Base-by-base conservation (phyloP, 2,329 filamentous ascomycete genomes). In the Cryoendolithus antarcticus region DNA sequence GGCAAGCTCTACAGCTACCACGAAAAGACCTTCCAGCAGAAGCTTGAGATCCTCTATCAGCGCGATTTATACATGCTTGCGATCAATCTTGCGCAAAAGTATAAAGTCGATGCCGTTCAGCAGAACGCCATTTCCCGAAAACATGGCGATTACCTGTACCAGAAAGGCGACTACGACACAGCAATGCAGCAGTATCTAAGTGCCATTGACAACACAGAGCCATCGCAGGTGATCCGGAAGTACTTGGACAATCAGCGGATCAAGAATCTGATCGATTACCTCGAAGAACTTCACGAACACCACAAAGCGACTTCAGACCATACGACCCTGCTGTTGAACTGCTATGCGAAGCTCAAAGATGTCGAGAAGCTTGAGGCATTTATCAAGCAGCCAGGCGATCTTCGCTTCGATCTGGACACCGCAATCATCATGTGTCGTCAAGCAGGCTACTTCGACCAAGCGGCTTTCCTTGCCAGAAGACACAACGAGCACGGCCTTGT, bases 121-220 rank as follows among this genome's bases (percentile, higher is more conserved):
- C 85, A 93, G 52, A 95, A 93, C 52, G 69, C 83, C 42, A 98
- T 98, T 42, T 93, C 89, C 55, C 79, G 89, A 42, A 88, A 81
- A 57, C 96, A 94, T 59, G 91, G 89, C 9, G 91, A 98, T 57
- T 84, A 89, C 53, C 63, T 96, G 3, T 96, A 98, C 54, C 85
- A 93, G 48, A 94, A 93, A 54, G 86, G 83, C 4, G 88, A 95
- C 55, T 98, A 89, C 55, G 91, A 98, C 55, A 91, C 84, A 5
- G 88, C 93, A n/a, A 98, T 98, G 93, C 82, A 93, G 52, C 91
- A 96, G 59, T 98, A 98, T 56, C 77, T 98, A 45, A 82, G 86
- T 50, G 89, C 93, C 0, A 95, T 98, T 43, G 88, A 95, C 56
- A 91, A 85, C 43, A 96, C 89, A 0, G 89, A 96, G 53, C 89